These are phyloP conservation scores for Adansonia madagascariensis DNA, from an alignment of 441 rosid species.

Conservation along the genomic window DNA sequence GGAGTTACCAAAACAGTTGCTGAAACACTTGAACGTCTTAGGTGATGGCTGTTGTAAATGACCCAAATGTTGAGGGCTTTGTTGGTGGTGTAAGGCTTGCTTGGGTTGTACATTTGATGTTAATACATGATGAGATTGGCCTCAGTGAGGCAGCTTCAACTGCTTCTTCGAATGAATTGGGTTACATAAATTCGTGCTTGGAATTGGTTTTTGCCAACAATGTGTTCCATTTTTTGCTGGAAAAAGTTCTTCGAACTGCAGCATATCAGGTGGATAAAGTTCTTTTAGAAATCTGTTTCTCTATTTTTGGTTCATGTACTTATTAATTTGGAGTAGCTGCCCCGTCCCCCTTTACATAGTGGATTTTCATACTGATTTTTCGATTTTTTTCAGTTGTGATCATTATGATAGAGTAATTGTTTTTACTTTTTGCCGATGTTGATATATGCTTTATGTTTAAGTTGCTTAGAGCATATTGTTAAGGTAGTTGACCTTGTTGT, in stretches of 20 bases:
- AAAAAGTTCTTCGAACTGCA: conserved; percentile 82
- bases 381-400: neutral
- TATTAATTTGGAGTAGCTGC: neutral
- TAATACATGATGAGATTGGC: conserved; percentile 67
- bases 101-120: conserved; percentile 90
- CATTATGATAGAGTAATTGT: neutral
- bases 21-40: conserved; percentile 44
- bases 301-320: neutral
- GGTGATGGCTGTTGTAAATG: conserved; percentile 74
- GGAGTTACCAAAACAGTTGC: conserved; percentile 20
- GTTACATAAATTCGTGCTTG: conserved; percentile 67
- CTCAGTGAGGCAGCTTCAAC: conserved; percentile 57
- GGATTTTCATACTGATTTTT: conserved; percentile 11
- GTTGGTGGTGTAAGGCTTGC: conserved; percentile 83
- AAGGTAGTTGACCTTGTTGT: conserved; percentile 34
- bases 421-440: neutral
- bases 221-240: conserved; percentile 79
- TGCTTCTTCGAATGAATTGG: conserved; percentile 64
- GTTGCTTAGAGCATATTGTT: conserved; percentile 26
- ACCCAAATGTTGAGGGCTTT: conserved; percentile 70
- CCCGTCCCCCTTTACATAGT: neutral
- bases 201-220: conserved; percentile 77
- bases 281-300: conserved; percentile 12
- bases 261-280: conserved; percentile 71
- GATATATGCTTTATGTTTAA: neutral